A percentile compares a stretch with the other conserved stretches of the same genome.
Conservation (phyloP, 176 grass and related monocot genomes). For the Miscanthus lutarioriparius region DNA sequence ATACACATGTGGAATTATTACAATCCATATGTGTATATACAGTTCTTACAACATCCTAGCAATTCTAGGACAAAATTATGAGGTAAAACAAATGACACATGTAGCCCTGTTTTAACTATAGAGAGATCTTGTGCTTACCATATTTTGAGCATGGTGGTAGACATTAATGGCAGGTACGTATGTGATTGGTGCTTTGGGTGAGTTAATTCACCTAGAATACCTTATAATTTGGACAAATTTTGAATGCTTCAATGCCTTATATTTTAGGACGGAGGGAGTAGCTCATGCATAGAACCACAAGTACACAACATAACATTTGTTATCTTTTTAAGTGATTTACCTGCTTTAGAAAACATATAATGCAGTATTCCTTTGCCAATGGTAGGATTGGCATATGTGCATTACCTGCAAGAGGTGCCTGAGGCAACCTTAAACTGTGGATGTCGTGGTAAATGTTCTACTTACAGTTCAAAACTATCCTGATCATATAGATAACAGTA, state of each 20-base stretch:
- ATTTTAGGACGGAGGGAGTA: neutral
- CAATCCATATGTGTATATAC: neutral
- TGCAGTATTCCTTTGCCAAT: neutral
- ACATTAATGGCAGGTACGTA: neutral
- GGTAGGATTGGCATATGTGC: neutral
- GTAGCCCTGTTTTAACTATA: neutral
- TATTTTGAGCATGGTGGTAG: neutral
- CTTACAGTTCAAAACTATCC: neutral
- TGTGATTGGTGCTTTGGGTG: neutral
- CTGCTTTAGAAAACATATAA: neutral
- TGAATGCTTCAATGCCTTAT: neutral
- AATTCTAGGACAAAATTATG: neutral
- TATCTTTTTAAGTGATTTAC: neutral
- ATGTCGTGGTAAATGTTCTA: neutral
- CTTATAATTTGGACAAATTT: neutral
- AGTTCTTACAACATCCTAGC: neutral
- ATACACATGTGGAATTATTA: neutral
- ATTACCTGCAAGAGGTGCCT: neutral
- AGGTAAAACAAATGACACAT: neutral
- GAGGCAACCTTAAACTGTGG: neutral
- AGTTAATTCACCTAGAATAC: neutral
- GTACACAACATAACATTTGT: neutral
- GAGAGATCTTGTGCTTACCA: neutral
- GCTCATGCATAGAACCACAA: neutral
- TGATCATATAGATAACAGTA: neutral